Base-by-base conservation (phyloP, 2,329 filamentous ascomycete species). In the Elsinoe arachidis region DNA sequence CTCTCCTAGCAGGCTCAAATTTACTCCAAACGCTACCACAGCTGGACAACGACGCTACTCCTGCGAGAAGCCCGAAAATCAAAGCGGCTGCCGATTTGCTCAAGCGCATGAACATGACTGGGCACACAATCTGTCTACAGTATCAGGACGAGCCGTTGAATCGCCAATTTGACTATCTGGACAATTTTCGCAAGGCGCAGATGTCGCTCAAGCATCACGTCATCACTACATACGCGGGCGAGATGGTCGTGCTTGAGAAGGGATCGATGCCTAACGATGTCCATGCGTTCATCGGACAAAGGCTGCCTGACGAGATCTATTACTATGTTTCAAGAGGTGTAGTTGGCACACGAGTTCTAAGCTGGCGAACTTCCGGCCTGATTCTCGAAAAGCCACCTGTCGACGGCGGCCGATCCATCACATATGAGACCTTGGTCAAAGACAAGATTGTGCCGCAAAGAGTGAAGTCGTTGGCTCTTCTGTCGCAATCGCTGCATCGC, bases 201-300 rank as follows among this genome's bases (percentile, higher is more conserved):
- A 85, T 95, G 80, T 86, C 85, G 1, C 82, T 96, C 52, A 87
- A 90, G 66, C 92, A 97, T 70, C 91, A 92, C 70, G 85, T 95
- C 39, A 84, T 91, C 66, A 84, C 96, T 62, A 82, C 85, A 34
- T 79, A 83, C 56, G 82, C 82, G n/a, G 93, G 93, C 39, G 84
- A 86, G 65, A 80, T 96, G 52, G 81, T 82, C 59, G 86, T 90
- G 14, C 79, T 89, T 65, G 85, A 91, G 64, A 80, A 78, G 56
- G 86, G 88, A 6, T 79, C 83, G 56, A 81, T 90, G 17, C 91
- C 93, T 1, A 81, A 80, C 46, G 91, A 97, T 68, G 85, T 93
- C 63, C 88, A 95, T 68, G 86, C 92, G 66, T 91, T 96, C 68
- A 82, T 96, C 61, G 90, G 90, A n/a, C 82, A 95, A 59, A 87